phyloP scores from a whole-genome alignment of 805 yeast genomes.

The Candida broadrunensis region DNA sequence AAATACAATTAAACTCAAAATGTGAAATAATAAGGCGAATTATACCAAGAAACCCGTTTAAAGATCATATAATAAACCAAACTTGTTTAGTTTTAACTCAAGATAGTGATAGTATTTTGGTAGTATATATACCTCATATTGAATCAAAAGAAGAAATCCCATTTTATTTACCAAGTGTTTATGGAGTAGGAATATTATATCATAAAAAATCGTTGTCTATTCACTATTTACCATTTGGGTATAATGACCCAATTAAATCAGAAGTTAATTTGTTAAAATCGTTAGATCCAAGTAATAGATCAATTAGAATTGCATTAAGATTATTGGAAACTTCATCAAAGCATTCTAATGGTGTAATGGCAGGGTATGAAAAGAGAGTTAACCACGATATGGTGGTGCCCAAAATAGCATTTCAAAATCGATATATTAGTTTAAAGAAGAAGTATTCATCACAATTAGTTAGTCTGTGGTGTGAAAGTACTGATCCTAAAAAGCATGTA shows the following conservation, averaged over 20 bases:
- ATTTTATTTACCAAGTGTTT: conserved; percentile 83
- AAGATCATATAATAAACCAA: conserved; percentile 81
- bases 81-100: conserved; percentile 60
- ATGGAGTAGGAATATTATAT: conserved; percentile 70
- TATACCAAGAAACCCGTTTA: conserved; percentile 87
- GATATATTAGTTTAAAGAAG: conserved; percentile 76
- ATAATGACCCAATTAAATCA: conserved; percentile 1
- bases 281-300: conserved; percentile 52
- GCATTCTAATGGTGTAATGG: conserved; percentile 79
- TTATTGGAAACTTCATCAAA: conserved; percentile 75
- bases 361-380: conserved; percentile 85
- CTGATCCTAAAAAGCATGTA: conserved; percentile 94
- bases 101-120: conserved; percentile 42
- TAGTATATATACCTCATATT: conserved; percentile 80
- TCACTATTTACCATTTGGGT: conserved; percentile 67
- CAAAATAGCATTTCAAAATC: conserved; percentile 76
- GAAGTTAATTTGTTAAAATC: conserved; percentile 18
- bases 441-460: conserved; percentile 75
- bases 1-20: conserved; percentile 27
- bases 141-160: conserved; percentile 61
- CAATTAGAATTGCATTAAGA: conserved; percentile 78
- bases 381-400: conserved; percentile 84
- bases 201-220: conserved; percentile 53
- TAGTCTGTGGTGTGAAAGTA: conserved; percentile 85
- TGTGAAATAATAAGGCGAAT: conserved; percentile 72